phyloP scores from a whole-genome alignment of 1,284 basidiomycete genomes.

The Cryptococcus jaspeensis region DNA sequence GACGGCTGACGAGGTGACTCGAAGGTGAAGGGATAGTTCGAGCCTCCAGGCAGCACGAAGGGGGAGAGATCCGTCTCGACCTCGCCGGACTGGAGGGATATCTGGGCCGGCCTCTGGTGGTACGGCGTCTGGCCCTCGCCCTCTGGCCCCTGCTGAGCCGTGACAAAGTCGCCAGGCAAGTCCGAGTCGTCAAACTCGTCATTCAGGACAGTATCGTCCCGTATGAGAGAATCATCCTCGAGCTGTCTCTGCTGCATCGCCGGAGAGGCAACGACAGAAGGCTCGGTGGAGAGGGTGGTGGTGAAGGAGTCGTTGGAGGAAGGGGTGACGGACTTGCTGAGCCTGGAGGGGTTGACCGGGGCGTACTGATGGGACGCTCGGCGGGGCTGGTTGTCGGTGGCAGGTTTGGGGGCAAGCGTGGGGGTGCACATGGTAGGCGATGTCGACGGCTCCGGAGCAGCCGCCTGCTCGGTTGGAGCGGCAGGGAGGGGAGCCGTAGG shows the following conservation, averaged over 20 bases:
- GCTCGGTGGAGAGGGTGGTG: conserved; percentile 9
- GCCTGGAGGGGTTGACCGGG: conserved; percentile 42
- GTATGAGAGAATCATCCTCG: conserved; percentile 15
- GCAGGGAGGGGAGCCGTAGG: conserved; percentile 46
- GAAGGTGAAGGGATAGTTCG: conserved; percentile 72
- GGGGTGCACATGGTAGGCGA: conserved; percentile 13
- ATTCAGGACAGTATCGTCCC: conserved; percentile 8
- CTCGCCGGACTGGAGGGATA: conserved; percentile 17
- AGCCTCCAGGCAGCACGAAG: conserved; percentile 41
- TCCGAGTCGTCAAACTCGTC: conserved; percentile 6
- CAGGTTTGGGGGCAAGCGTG: conserved; percentile 24
- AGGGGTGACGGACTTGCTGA: conserved; percentile 50
- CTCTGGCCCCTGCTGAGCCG: conserved; percentile 6
- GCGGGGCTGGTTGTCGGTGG: conserved; percentile 15
- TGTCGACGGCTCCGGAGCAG: conserved; percentile 13
- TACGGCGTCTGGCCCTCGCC: conserved; percentile 3
- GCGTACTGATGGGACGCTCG: conserved; percentile 46
- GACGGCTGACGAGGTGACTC: conserved; percentile 54
- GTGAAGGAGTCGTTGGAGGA: conserved; percentile 23
- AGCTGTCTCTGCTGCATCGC: conserved; percentile 4
- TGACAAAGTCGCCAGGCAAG: conserved; percentile 5
- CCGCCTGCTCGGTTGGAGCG: conserved; percentile 17
- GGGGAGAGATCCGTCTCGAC: conserved; percentile 45
- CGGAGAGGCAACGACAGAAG: conserved; percentile 3
- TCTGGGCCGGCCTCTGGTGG: conserved; percentile 1